Evolutionary conservation across 2,329 filamentous ascomycete species (phyloP).

Genomic region (Fonsecaea erecta): DNA sequence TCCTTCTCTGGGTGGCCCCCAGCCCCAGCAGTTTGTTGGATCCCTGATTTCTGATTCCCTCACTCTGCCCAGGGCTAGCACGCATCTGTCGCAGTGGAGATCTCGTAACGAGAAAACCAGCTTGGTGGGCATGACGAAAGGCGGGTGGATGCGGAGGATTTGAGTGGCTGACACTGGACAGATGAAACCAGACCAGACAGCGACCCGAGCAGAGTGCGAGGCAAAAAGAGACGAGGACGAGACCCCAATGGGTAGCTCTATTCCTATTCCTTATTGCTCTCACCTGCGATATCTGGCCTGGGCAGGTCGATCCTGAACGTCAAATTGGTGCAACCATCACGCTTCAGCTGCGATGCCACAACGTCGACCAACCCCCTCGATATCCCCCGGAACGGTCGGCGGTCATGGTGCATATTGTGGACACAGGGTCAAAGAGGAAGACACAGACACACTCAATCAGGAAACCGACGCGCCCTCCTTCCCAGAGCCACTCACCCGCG

Average conservation of each 20-base stretch:
- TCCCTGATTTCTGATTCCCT: neutral
- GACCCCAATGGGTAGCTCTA: neutral
- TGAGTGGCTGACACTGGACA: slow-evolving; percentile 2
- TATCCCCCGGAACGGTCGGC: neutral
- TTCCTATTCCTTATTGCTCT: neutral
- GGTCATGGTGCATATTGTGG: neutral
- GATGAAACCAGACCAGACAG: neutral
- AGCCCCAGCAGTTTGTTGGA: slow-evolving; percentile 12
- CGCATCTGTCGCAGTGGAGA: slow-evolving; percentile 9
- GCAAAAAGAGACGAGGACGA: neutral
- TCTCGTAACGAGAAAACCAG: slow-evolving; percentile 15
- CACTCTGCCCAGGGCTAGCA: slow-evolving; percentile 2
- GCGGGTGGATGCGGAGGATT: slow-evolving; percentile 10
- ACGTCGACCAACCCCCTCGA: neutral
- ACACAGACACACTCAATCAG: neutral
- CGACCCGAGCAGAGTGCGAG: neutral
- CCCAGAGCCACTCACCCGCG: neutral
- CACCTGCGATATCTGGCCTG: neutral
- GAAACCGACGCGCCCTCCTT: neutral
- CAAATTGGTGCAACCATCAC: neutral
- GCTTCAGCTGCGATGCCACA: neutral
- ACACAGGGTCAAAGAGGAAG: neutral
- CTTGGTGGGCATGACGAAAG: slow-evolving; percentile 8
- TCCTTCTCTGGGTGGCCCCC: neutral
- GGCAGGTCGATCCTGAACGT: neutral